A percentile compares a stretch with the other conserved stretches of the same genome.
phyloP scores from a whole-genome alignment of 2,329 filamentous ascomycete species.

The Stemphylium lycopersici region DNA sequence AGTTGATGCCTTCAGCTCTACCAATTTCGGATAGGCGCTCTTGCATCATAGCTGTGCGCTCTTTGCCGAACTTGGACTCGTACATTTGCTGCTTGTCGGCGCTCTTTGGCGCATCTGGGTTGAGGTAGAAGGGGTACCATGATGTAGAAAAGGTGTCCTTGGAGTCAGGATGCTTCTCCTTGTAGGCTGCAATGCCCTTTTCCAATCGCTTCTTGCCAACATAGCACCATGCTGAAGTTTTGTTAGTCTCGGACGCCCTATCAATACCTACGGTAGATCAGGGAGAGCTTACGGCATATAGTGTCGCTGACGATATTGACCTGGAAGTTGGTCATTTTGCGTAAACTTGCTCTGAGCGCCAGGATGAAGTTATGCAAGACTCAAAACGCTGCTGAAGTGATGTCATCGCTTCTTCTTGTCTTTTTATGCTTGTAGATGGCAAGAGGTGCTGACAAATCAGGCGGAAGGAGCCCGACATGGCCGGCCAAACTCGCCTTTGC shows the following conservation, averaged over 20 bases:
- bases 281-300: conserved; percentile 67
- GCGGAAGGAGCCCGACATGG: background rate
- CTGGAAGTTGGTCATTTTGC: conserved; percentile 64
- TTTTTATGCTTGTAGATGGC: conserved; percentile 16
- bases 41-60: conserved; percentile 64
- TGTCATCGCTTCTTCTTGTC: conserved; percentile 2
- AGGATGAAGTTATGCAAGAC: conserved; percentile 29
- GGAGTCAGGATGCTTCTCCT: conserved; percentile 63
- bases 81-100: conserved; percentile 64
- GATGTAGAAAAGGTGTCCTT: conserved; percentile 73
- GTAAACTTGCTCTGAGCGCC: conserved; percentile 42
- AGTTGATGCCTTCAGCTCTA: conserved; percentile 71
- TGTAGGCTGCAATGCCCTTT: conserved; percentile 71
- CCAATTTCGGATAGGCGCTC: conserved; percentile 65
- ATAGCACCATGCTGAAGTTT: conserved; percentile 62
- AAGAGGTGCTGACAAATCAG: conserved; percentile 34
- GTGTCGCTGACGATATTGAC: conserved; percentile 80
- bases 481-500: conserved; percentile 6
- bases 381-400: conserved; percentile 1
- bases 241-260: conserved; percentile 4
- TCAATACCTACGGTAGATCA: background rate
- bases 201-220: conserved; percentile 78
- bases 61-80: conserved; percentile 67
- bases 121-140: conserved; percentile 83
- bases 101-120: conserved; percentile 66